phyloP scores from a whole-genome alignment of 148 eudicot genomes.

The Amaranthus cruentus region DNA sequence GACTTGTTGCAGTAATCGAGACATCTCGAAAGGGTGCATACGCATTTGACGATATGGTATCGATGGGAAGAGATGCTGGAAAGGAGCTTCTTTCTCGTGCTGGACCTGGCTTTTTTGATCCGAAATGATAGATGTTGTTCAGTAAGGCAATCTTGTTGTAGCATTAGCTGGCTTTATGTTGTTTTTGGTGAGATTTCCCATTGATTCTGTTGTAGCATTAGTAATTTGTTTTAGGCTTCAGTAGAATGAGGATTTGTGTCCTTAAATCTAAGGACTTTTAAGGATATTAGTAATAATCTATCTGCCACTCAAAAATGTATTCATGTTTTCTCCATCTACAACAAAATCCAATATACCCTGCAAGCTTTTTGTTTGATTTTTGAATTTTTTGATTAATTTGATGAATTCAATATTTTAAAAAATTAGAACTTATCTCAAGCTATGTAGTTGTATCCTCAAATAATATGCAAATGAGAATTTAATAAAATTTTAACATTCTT shows the following conservation, averaged over 20 bases:
- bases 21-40: slow-evolving; percentile 73
- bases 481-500: no score
- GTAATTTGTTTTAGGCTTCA: not conserved
- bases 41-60: slow-evolving; percentile 67
- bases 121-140: slow-evolving; percentile 32
- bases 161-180: slow-evolving; percentile 11
- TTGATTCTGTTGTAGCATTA: slow-evolving; percentile 13
- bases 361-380: slow-evolving; percentile 1
- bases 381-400: not conserved
- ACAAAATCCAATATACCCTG: no score
- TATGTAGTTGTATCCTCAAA: no score
- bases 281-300: slow-evolving; percentile 3
- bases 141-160: slow-evolving; percentile 8
- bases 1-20: slow-evolving; percentile 39
- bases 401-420: not conserved
- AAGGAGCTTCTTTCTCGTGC: slow-evolving; percentile 76
- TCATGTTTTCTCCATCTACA: no score
- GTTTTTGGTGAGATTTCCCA: not conserved
- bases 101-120: slow-evolving; percentile 81
- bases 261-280: not conserved
- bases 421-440: no score
- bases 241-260: slow-evolving; percentile 13
- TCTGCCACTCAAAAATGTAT: not conserved
- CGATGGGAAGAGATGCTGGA: slow-evolving; percentile 90
- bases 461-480: no score